A percentile compares a stretch with the other conserved stretches of the same genome.
Evolutionary conservation across 345 rosid genomes (phyloP).

Genomic region (Raphanus sativus): DNA sequence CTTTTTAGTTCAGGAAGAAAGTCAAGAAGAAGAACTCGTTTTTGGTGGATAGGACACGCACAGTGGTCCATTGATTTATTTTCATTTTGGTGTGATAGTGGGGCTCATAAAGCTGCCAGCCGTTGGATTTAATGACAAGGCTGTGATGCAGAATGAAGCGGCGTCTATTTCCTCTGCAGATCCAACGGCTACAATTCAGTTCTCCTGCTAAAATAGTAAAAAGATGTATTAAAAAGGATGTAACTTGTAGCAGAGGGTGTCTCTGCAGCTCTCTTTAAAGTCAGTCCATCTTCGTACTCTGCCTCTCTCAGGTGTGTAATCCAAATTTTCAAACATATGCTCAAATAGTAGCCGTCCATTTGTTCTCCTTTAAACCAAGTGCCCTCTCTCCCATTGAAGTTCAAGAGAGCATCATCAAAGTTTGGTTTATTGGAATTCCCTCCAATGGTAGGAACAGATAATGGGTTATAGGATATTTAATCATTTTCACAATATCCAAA

Average conservation of each 20-base stretch:
- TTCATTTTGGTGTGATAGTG: neutral
- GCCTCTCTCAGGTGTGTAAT: constrained; percentile 22
- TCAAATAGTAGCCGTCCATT: too few relatives aligned
- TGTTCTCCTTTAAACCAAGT: too few relatives aligned
- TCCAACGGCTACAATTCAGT: constrained; percentile 36
- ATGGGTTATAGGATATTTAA: too few relatives aligned
- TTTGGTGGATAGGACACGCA: constrained; percentile 5
- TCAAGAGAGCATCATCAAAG: neutral
- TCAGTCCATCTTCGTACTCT: constrained; percentile 32
- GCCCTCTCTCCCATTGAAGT: neutral
- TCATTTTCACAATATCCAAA: too few relatives aligned
- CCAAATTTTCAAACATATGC: constrained; percentile 7
- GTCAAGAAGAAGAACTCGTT: neutral
- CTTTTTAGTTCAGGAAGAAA: constrained; percentile 24
- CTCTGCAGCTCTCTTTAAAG: constrained; percentile 38
- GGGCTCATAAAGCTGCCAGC: neutral
- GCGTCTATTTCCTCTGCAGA: neutral
- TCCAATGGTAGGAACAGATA: too few relatives aligned
- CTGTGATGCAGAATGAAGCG: neutral
- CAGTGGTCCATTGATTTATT: neutral
- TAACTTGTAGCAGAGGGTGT: constrained; percentile 41
- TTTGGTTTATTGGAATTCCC: too few relatives aligned
- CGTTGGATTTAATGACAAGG: neutral
- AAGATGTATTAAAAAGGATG: constrained; percentile 12
- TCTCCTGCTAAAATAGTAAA: neutral